Conservation (phyloP, 768 basidiomycete species). For the Lentinula raphanica region DNA sequence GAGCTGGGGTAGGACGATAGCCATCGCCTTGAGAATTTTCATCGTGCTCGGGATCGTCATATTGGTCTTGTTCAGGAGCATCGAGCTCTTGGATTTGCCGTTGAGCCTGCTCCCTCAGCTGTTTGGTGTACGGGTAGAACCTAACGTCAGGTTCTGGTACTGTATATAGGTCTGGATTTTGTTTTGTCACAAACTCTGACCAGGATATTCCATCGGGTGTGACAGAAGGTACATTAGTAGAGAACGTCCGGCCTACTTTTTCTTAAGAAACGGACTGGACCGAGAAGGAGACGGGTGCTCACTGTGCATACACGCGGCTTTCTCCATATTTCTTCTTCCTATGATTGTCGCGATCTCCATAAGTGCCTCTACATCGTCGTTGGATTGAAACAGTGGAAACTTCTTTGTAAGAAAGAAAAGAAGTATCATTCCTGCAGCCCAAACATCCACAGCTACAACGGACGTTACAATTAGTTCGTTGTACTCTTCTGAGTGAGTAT, state of each 20-base stretch:
- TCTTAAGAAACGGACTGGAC: not conserved
- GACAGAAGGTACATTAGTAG: constrained; percentile 84
- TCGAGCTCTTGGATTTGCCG: not conserved
- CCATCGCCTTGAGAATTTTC: not conserved
- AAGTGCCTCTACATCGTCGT: constrained; percentile 90
- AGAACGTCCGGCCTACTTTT: constrained; percentile 75
- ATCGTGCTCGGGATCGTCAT: not conserved
- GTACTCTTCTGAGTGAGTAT: not conserved
- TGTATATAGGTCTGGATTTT: constrained; percentile 66
- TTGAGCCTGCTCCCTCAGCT: not conserved
- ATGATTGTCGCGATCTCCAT: constrained; percentile 91
- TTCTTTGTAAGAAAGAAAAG: constrained; percentile 89
- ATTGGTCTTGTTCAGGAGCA: not conserved
- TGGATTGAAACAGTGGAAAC: constrained; percentile 92
- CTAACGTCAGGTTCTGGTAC: constrained; percentile 45
- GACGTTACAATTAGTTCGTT: not conserved
- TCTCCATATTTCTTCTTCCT: constrained; percentile 79
- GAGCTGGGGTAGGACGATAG: not conserved
- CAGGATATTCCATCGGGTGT: constrained; percentile 63
- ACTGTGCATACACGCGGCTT: constrained; percentile 86
- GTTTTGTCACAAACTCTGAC: constrained; percentile 66
- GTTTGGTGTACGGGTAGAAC: constrained; percentile 49
- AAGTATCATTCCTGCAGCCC: constrained; percentile 90
- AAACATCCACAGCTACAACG: constrained; percentile 84
- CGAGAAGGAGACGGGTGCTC: constrained; percentile 18